Evolutionary conservation across 1,284 basidiomycete species (phyloP).

Genomic region (Boletellus deceptivus): DNA sequence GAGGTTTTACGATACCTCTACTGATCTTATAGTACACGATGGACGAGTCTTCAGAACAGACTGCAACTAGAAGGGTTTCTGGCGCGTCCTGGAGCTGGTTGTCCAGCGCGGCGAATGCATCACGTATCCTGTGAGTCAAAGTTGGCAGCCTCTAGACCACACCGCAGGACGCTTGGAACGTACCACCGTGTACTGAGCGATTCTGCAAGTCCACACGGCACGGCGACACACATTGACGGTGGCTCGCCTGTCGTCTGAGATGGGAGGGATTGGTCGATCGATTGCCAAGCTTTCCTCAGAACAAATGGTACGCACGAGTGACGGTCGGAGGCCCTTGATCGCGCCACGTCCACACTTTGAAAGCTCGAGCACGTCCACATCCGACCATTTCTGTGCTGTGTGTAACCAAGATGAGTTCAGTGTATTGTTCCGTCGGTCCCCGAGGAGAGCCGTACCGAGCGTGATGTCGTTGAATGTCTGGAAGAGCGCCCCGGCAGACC

Average conservation of each 20-base stretch:
- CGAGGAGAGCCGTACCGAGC: slow-evolving; percentile 38
- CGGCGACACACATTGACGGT: slow-evolving; percentile 43
- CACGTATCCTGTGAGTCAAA: slow-evolving; percentile 45
- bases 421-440: neutral
- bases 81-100: slow-evolving; percentile 23
- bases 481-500: slow-evolving; percentile 48
- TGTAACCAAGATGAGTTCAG: neutral
- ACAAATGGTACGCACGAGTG: slow-evolving; percentile 42
- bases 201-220: slow-evolving; percentile 69
- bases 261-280: neutral
- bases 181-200: slow-evolving; percentile 54
- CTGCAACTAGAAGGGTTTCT: slow-evolving; percentile 62
- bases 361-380: slow-evolving; percentile 61
- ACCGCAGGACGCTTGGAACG: slow-evolving; percentile 12
- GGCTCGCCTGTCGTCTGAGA: slow-evolving; percentile 21
- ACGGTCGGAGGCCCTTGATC: slow-evolving; percentile 56
- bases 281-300: neutral
- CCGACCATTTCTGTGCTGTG: slow-evolving; percentile 68
- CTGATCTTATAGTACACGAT: slow-evolving; percentile 81
- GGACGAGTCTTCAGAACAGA: slow-evolving; percentile 73
- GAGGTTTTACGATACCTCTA: slow-evolving; percentile 70
- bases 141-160: slow-evolving; percentile 30
- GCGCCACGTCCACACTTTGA: slow-evolving; percentile 52
- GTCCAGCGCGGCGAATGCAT: slow-evolving; percentile 51
- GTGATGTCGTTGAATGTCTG: slow-evolving; percentile 62